Conservation (phyloP, 164 flowering plant species). For the Liquidambar formosana region DNA sequence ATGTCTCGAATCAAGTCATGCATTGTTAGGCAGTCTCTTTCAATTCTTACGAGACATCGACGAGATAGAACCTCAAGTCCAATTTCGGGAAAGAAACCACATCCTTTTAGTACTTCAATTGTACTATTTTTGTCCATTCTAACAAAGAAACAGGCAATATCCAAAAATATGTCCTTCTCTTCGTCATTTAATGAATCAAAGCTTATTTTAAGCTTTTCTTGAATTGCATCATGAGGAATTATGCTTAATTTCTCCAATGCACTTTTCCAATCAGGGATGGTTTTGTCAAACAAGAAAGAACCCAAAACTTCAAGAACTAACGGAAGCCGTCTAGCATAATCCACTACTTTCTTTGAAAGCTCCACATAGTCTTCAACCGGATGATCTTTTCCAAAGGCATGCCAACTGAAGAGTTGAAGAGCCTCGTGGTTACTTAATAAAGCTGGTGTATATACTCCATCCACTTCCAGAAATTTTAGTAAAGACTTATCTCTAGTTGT, state of each 20-base stretch:
- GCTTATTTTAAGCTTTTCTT: conserved; percentile 14
- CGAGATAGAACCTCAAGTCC: conserved; percentile 18
- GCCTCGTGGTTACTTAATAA: not conserved
- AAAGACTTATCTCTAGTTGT: conserved; percentile 7
- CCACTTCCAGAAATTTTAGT: not conserved
- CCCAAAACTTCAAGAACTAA: conserved; percentile 18
- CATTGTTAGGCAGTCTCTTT: conserved; percentile 17
- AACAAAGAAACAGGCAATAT: conserved; percentile 29
- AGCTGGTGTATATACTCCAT: not conserved
- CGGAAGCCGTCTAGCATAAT: conserved; percentile 6
- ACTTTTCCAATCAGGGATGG: conserved; percentile 11
- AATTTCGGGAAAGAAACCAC: not conserved
- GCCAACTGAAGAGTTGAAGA: not conserved
- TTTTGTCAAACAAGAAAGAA: conserved; percentile 5
- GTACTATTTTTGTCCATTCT: conserved; percentile 4
- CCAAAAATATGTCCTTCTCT: conserved; percentile 25
- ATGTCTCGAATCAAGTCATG: conserved; percentile 27
- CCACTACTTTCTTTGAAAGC: no score
- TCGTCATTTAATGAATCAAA: conserved; percentile 12
- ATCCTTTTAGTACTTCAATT: conserved; percentile 1
- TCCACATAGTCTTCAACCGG: no score
- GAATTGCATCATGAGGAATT: conserved; percentile 4
- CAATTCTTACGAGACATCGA: conserved; percentile 14
- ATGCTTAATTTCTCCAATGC: conserved; percentile 3
- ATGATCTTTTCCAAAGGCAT: not conserved